Conservation (phyloP, 75 land plant species). For the Chamaecyparis obtusa region DNA sequence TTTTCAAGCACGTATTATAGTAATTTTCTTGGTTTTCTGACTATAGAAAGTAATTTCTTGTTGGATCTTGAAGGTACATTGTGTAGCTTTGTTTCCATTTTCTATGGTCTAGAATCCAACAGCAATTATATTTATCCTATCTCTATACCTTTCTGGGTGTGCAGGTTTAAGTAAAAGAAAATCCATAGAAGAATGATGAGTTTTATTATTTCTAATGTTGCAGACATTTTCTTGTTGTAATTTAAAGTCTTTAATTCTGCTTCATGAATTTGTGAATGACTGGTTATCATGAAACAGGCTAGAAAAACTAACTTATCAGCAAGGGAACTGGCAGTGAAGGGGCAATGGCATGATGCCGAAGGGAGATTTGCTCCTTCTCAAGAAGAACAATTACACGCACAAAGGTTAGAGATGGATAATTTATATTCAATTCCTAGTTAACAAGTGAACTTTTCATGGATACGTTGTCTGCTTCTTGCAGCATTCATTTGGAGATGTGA, state of each 20-base stretch:
- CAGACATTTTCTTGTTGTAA: background rate
- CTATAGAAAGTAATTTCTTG: background rate
- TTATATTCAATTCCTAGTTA: background rate
- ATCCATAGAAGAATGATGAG: background rate
- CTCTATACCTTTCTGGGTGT: background rate
- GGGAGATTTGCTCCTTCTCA: background rate
- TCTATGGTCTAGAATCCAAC: background rate
- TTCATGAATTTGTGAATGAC: background rate
- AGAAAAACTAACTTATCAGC: background rate
- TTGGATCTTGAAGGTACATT: background rate
- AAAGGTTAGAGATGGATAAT: conserved; percentile 1
- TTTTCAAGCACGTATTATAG: background rate
- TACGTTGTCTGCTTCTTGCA: background rate
- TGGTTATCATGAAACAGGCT: background rate
- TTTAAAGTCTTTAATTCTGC: background rate
- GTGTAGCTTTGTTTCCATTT: background rate
- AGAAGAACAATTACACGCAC: background rate
- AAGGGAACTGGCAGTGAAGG: background rate
- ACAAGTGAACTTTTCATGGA: background rate
- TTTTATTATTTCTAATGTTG: background rate
- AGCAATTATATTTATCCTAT: background rate
- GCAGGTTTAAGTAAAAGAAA: background rate
- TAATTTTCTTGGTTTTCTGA: background rate
- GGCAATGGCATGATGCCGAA: background rate
- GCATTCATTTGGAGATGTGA: background rate